Percentiles rank a stretch among this genome's conserved stretches.
Conservation (phyloP, 768 basidiomycete species). For the Leucogyrophana mollusca region DNA sequence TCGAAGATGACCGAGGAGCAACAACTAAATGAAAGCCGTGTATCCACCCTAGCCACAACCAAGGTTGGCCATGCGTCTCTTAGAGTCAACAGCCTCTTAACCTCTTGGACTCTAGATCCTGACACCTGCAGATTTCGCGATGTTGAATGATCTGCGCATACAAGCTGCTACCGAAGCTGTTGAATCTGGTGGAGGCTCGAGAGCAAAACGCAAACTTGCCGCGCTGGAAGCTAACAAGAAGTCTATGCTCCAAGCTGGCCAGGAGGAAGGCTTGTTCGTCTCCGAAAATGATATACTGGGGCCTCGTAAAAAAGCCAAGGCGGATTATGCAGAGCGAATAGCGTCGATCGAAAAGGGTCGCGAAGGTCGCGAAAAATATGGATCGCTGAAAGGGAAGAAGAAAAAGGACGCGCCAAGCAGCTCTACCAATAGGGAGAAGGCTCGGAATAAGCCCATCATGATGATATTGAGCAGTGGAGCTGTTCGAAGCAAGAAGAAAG, state of each 20-base stretch:
- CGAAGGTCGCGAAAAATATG: constrained; percentile 93
- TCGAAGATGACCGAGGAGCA: constrained; percentile 5
- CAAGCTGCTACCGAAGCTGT: constrained; percentile 73
- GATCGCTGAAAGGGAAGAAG: constrained; percentile 88
- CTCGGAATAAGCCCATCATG: constrained; percentile 93
- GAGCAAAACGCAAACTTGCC: constrained; percentile 87
- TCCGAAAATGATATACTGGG: constrained; percentile 93
- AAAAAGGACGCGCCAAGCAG: constrained; percentile 80
- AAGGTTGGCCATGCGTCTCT: constrained; percentile 49
- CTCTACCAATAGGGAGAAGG: constrained; percentile 90
- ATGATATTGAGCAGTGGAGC: constrained; percentile 80
- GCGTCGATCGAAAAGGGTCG: constrained; percentile 90
- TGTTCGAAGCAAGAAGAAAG: constrained; percentile 82
- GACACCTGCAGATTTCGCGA: constrained; percentile 93
- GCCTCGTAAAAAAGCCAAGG: constrained; percentile 89
- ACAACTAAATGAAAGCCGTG: constrained; percentile 33
- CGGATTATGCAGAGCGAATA: constrained; percentile 91
- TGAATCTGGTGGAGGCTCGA: constrained; percentile 65
- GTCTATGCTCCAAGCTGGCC: constrained; percentile 42
- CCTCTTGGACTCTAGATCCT: constrained; percentile 73
- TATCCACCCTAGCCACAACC: constrained; percentile 75
- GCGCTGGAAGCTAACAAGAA: constrained; percentile 74
- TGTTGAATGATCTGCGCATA: constrained; percentile 85
- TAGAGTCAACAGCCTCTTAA: not conserved
- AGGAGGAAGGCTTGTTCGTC: constrained; percentile 53